Evolutionary conservation across 495 filamentous ascomycete species (phyloP), one percentile per base, ranked within the genome.

Genomic region (Aspergillus homomorphus): DNA sequence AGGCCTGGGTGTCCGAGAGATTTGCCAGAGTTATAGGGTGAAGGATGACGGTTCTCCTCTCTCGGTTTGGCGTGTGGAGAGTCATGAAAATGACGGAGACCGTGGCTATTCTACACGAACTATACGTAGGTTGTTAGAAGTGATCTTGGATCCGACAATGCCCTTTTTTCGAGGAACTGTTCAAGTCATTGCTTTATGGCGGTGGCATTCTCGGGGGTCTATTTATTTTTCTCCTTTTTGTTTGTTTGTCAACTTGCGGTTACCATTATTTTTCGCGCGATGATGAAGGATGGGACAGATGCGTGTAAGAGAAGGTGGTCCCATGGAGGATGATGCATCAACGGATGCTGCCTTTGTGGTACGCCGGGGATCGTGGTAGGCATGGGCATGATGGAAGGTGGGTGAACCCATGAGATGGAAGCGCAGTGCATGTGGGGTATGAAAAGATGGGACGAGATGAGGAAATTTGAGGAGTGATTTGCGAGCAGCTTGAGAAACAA

Each of bases 221-320:
- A 43, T 62, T 58, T 51, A 45, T 55, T 53, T n/a, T 26, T 57
- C 15, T 57, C 49, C 41, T 57, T 38, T 53, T 46, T 42, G 41
- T 53, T 46, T 44, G 51, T 5, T 56, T 48, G 21, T 54, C 16
- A 1, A 10, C 45, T 45, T 62, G 55, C 19, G 52, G 33, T 43
- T 50, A 38, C 54, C 42, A 33, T 51, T n/a, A n/a, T 23, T 51
- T 54, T 46, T 42, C 14, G 30, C n/a, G 51, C 28, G 18, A 53
- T 30, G 33, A 38, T 30, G 30, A 20, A 51, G 24, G 33, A 38
- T 51, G 43, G 55, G 46, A 57, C 55, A 49, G 4, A 12, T 38
- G 33, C 33, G 15, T 7, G 33, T 38, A 12, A 12, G 10, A 14
- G 33, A 38, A 9, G 8, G 33, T 9, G 33, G 5, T 5, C 2